Percentiles rank a stretch among this genome's conserved stretches.
These are phyloP conservation scores for Yamadazyma conglobata DNA, from an alignment of 1,139 yeast genomes.

Conservation along the genomic window DNA sequence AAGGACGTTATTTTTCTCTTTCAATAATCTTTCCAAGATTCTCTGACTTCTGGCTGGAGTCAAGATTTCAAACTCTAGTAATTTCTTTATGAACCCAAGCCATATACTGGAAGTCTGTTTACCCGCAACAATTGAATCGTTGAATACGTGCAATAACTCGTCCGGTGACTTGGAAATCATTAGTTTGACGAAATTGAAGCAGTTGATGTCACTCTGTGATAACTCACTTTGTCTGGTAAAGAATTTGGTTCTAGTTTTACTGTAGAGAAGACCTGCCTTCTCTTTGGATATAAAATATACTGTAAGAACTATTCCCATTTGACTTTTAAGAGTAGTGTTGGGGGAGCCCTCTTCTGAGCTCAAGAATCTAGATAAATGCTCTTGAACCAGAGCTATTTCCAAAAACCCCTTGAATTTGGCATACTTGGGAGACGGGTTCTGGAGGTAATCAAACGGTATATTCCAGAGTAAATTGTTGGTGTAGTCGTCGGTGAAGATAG, in stretches of 20 bases:
- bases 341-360: constrained; percentile 8
- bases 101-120: constrained; percentile 30
- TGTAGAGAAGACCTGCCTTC: constrained; percentile 27
- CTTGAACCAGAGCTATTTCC: constrained; percentile 28
- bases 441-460: constrained; percentile 16
- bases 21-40: constrained; percentile 25
- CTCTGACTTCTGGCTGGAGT: constrained; percentile 27
- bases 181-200: constrained; percentile 26
- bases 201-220: constrained; percentile 17
- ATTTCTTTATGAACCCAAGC: constrained; percentile 33
- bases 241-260: constrained; percentile 26
- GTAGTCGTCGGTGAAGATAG: constrained; percentile 15
- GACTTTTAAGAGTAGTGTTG: constrained; percentile 26
- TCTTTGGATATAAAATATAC: constrained; percentile 22
- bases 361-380: constrained; percentile 23
- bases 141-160: constrained; percentile 30
- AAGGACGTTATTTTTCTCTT: constrained; percentile 19
- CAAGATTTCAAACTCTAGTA: constrained; percentile 32
- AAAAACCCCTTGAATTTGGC: constrained; percentile 5
- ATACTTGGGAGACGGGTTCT: constrained; percentile 4
- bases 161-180: constrained; percentile 30
- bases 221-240: constrained; percentile 5
- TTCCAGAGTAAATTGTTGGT: constrained; percentile 25
- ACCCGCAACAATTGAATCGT: constrained; percentile 22
- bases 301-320: constrained; percentile 38